Evolutionary conservation across 2,329 filamentous ascomycete genomes (phyloP).

Genomic region (Scedosporium dehoogii): DNA sequence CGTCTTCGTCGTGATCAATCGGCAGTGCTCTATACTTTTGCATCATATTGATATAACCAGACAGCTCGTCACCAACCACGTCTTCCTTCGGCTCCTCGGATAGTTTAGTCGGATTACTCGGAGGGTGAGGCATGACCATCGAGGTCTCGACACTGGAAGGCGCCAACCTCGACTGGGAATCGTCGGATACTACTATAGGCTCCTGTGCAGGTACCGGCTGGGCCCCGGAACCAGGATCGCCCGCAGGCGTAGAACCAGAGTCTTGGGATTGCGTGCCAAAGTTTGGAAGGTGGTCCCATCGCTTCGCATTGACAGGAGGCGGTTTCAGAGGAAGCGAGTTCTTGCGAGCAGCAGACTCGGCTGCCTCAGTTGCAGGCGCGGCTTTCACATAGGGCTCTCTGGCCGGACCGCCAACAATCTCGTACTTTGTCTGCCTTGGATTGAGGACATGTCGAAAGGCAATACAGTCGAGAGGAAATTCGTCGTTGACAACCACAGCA

Average conservation of each 20-base stretch:
- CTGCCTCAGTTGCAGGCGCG: conserved; percentile 5
- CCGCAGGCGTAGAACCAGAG: background rate
- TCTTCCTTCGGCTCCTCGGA: conserved; percentile 2
- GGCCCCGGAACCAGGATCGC: background rate
- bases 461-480: conserved; percentile 61
- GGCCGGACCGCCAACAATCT: conserved; percentile 38
- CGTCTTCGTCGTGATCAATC: conserved; percentile 36
- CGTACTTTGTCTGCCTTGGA: conserved; percentile 48
- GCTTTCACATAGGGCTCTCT: conserved; percentile 1
- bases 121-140: background rate
- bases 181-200: background rate
- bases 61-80: conserved; percentile 42
- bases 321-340: conserved; percentile 20
- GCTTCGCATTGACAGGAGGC: conserved; percentile 11
- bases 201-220: background rate
- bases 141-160: background rate
- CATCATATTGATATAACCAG: conserved; percentile 53
- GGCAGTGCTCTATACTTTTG: conserved; percentile 50
- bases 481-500: conserved; percentile 52
- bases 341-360: conserved; percentile 5
- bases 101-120: background rate
- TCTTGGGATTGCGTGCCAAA: conserved; percentile 23
- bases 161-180: background rate
- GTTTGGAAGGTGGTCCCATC: conserved; percentile 27
- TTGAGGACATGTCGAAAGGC: conserved; percentile 48